Base-by-base conservation (phyloP, 2,329 filamentous ascomycete genomes). In the Pseudocercospora pini-densiflorae region DNA sequence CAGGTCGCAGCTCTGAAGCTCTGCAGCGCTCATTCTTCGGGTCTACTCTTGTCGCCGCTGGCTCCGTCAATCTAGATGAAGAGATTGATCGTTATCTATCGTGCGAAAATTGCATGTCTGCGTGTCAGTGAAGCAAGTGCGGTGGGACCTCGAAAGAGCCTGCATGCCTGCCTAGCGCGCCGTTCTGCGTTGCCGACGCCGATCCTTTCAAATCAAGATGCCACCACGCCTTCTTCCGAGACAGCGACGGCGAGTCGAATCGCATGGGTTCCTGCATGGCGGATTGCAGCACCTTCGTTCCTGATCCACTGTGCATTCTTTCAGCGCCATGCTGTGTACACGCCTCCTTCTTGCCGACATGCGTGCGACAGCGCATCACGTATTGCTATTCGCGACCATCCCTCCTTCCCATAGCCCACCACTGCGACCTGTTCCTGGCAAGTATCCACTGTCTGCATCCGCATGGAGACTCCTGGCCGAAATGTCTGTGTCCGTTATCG, bases 31-130 rank as follows among this genome's bases (percentile, higher is more conserved):
- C 59, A 19, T 45, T 47, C 45, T 49, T 29, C 23, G 27, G 40
- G 8, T 14, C 43, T 23, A 45, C 59, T 53, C 43, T 49, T 23
- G 36, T 61, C 27, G 45, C 53, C 54, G 21, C 29, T 67, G 64
- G 63, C 53, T 58, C 58, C 36, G 43, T 60, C 63, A 68, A 66
- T 68, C 63, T 68, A 68, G 43, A 36, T 61, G 66, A 66, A 43
- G 57, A 66, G 58, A 64, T 62, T 66, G 62, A 62, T 53, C 49
- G 64, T 49, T 61, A 63, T 67, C 60, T 65, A 66, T 68, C 59
- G 43, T 49, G 43, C 63, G 60, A 55, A 51, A 31, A 58, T 31
- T 60, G 66, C 62, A 54, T 43, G 27, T 51, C 58, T 63, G 57
- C 61, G 57, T 57, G 66, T 68, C 54, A 49, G 61, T 62, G 36